Evolutionary conservation across 192 early-diverging fungal genomes (phyloP).

Genomic region (Haplosporangium gracile): DNA sequence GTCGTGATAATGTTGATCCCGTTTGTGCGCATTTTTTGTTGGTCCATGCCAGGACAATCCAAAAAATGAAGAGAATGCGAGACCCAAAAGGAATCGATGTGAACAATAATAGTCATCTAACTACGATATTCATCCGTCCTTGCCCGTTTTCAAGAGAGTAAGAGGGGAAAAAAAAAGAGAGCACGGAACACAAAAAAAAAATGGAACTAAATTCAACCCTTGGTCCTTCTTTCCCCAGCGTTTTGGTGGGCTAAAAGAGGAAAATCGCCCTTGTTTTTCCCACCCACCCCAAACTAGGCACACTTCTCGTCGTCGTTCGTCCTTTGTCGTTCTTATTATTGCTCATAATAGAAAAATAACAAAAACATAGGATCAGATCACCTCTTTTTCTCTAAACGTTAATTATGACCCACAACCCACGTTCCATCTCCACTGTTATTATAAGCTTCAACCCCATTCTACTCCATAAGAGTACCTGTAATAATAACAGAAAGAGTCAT

Average conservation of each 20-base stretch:
- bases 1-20: background rate
- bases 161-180: background rate
- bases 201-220: background rate
- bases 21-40: background rate
- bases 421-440: background rate
- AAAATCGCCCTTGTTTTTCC: constrained; percentile 10
- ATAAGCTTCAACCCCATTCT: background rate
- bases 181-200: constrained; percentile 5
- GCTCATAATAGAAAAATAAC: background rate
- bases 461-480: background rate
- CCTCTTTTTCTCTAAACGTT: constrained; percentile 10
- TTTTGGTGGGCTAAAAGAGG: constrained; percentile 10
- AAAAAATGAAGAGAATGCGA: background rate
- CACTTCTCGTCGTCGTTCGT: background rate
- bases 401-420: constrained; percentile 31
- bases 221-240: constrained; percentile 1
- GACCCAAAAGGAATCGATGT: background rate
- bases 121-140: background rate
- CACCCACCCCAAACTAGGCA: constrained; percentile 5
- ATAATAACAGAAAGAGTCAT: constrained; percentile 6
- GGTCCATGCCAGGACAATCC: background rate
- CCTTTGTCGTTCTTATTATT: background rate
- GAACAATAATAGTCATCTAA: background rate
- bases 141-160: background rate
- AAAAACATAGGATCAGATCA: constrained; percentile 27